Evolutionary conservation across 2,329 filamentous ascomycete species (phyloP), one percentile per base, ranked within the genome.

Genomic region (Ceratocystis harringtonii): DNA sequence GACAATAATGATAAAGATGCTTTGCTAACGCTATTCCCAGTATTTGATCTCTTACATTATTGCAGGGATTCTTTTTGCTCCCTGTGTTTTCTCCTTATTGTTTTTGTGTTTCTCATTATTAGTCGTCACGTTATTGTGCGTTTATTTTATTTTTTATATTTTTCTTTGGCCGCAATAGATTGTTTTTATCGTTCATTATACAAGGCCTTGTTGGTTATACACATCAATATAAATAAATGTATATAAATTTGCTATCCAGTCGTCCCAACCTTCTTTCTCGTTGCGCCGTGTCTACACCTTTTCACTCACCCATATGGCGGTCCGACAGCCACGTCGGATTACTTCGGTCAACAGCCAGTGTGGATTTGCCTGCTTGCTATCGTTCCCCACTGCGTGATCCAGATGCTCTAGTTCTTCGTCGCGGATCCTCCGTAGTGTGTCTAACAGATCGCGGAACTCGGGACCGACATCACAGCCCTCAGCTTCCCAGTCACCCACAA

Each of bases 341-440:
- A 92, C 81, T 57, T 88, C 88, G 0, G 91, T 95, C 68, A 99
- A 78, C 65, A 96, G 76, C 79, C 92, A 92, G 74, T 97, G 92
- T 36, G 92, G 92, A 74, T 86, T 84, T 5, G 94, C 94, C 76
- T 91, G 85, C 75, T 94, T 90, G 2, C 92, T 87, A 76, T 97
- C 92, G 72, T 97, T 88, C 74, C 94, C 88, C 22, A 99, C 88
- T 0, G 94, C 94, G 77, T 95, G 89, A 74, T 99, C 94, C 69
- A 99, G 77, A 78, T 99, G 94, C 79, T 99, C 94, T 66, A 99
- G 77, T 77, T 99, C 94, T 77, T 99, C 94, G 73, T 99, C 94
- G 28, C 94, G 80, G 72, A 96, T 96, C 71, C 86, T 80, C 71
- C 92, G 82, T 69, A 97, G 80, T 30, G 89, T 90, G 44, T 77